These are phyloP conservation scores for Mimosa pudica DNA, from an alignment of 306 rosid species.

Conservation along the genomic window DNA sequence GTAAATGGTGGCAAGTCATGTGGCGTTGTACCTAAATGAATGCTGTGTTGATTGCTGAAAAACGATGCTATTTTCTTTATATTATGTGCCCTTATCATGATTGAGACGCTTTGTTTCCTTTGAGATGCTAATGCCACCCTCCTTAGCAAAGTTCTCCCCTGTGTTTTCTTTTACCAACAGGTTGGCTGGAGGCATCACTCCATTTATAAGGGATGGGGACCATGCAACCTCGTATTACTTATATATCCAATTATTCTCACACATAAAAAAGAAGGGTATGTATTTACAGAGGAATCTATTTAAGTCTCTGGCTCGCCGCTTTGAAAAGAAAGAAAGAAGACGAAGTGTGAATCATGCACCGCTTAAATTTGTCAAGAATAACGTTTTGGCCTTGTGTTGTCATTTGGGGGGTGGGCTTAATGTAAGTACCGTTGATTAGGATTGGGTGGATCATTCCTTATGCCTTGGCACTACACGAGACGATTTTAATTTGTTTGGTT, in stretches of 20 bases:
- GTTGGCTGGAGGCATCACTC: conserved; percentile 10
- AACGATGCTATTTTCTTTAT: conserved; percentile 25
- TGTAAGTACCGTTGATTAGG: background rate
- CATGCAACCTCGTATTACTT: background rate
- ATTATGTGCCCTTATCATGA: conserved; percentile 30
- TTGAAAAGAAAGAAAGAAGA: background rate
- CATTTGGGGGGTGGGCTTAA: background rate
- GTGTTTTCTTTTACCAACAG: background rate
- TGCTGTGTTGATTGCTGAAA: conserved; percentile 41
- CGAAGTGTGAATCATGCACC: background rate
- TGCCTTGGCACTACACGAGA: background rate
- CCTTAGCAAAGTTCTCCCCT: background rate
- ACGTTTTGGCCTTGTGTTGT: background rate
- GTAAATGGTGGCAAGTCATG: conserved; percentile 52
- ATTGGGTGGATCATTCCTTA: background rate
- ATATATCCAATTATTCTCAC: background rate
- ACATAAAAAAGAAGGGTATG: conserved; percentile 3
- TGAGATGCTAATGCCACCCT: conserved; percentile 32
- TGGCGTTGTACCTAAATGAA: conserved; percentile 60
- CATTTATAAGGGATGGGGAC: conserved; percentile 26
- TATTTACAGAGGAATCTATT: background rate
- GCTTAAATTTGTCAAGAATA: background rate
- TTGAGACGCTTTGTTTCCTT: conserved; percentile 39
- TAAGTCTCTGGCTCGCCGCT: background rate
- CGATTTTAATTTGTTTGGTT: background rate